Evolutionary conservation across 257 asterid species (phyloP).

Genomic region (Ehretia macrophylla): DNA sequence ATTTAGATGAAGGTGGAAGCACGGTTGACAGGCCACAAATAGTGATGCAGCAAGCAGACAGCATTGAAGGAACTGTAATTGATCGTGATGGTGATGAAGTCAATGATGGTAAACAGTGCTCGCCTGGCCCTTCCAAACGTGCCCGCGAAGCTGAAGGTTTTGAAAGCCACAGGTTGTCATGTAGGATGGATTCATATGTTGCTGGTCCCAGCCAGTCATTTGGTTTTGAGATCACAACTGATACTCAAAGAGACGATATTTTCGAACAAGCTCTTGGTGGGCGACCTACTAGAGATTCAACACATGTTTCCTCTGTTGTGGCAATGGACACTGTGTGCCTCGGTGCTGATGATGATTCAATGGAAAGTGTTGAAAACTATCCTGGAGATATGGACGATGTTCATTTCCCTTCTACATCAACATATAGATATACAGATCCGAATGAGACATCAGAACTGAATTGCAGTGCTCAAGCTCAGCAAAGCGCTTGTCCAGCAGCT

Average conservation of each 20-base stretch:
- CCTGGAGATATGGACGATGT: constrained; percentile 80
- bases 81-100: constrained; percentile 99
- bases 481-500: constrained; percentile 80
- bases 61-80: constrained; percentile 95
- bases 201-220: constrained; percentile 89
- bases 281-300: constrained; percentile 66
- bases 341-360: constrained; percentile 69
- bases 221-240: constrained; percentile 57
- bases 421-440: constrained; percentile 53
- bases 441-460: constrained; percentile 84
- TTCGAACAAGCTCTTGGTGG: constrained; percentile 53
- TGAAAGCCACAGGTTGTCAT: constrained; percentile 38
- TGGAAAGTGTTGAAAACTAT: constrained; percentile 95
- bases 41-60: constrained; percentile 73
- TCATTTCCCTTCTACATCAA: constrained; percentile 69
- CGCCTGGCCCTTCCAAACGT: constrained; percentile 89
- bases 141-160: constrained; percentile 50
- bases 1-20: constrained; percentile 97
- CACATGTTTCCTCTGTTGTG: constrained; percentile 83
- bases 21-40: constrained; percentile 83
- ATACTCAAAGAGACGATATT: constrained; percentile 48
- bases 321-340: constrained; percentile 93
- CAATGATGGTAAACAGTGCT: constrained; percentile 74
- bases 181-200: constrained; percentile 57
- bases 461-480: constrained; percentile 93